Conservation (phyloP, 1,284 basidiomycete species). For the Cutaneotrichosporon mucoides region DNA sequence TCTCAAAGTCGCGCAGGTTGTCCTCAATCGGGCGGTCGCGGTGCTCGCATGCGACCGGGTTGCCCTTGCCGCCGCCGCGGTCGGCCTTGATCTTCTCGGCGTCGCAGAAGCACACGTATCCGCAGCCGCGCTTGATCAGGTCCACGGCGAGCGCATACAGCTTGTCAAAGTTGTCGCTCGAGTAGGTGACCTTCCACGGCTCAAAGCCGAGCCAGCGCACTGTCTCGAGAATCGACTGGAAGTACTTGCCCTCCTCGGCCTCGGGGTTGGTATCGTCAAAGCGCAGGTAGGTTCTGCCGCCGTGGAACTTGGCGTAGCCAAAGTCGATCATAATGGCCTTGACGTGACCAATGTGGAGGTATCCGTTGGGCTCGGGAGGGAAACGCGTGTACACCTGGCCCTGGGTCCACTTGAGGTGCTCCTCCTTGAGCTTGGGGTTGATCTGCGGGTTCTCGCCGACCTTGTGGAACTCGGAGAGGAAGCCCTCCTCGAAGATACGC, state of each 20-base stretch:
- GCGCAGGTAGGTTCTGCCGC: slow-evolving; percentile 81
- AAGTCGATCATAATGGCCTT: slow-evolving; percentile 99
- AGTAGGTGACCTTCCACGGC: slow-evolving; percentile 99
- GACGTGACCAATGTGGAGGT: slow-evolving; percentile 92
- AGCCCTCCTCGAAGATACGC: slow-evolving; percentile 89
- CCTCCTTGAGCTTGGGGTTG: slow-evolving; percentile 68
- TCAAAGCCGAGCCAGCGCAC: slow-evolving; percentile 97
- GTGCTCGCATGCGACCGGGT: slow-evolving; percentile 79
- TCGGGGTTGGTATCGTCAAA: slow-evolving; percentile 99
- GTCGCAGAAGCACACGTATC: slow-evolving; percentile 93
- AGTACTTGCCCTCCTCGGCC: slow-evolving; percentile 92
- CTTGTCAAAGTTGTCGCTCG: slow-evolving; percentile 91
- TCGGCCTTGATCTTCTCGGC: slow-evolving; percentile 89
- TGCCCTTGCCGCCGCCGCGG: slow-evolving; percentile 76
- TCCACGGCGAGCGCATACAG: slow-evolving; percentile 88
- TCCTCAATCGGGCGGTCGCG: slow-evolving; percentile 78
- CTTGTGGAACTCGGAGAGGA: slow-evolving; percentile 87
- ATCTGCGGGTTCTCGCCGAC: slow-evolving; percentile 93
- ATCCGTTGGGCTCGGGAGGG: slow-evolving; percentile 98
- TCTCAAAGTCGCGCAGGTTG: slow-evolving; percentile 81
- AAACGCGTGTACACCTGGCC: slow-evolving; percentile 93
- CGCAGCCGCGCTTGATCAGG: slow-evolving; percentile 83
- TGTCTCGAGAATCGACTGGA: slow-evolving; percentile 93
- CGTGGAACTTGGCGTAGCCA: slow-evolving; percentile 89
- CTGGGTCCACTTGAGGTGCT: slow-evolving; percentile 75